These are phyloP conservation scores for Elsinoe fawcettii DNA, from an alignment of 2,329 filamentous ascomycete genomes.

Conservation along the genomic window DNA sequence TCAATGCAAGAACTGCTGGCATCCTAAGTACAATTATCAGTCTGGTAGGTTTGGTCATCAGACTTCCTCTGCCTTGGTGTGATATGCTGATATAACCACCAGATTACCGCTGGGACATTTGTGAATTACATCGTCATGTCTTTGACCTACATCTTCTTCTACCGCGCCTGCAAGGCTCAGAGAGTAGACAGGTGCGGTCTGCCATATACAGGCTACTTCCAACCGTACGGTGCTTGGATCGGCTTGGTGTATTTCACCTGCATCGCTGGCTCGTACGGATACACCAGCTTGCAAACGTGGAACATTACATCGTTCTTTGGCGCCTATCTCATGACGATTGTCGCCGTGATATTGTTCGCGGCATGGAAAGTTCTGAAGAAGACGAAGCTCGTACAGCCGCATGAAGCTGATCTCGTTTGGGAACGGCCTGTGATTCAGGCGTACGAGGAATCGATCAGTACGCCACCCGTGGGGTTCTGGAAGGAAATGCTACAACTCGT, in stretches of 20 bases:
- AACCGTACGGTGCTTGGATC: slow-evolving; percentile 46
- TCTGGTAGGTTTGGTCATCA: slow-evolving; percentile 48
- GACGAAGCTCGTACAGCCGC: slow-evolving; percentile 47
- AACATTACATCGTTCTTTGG: neutral
- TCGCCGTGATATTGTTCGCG: slow-evolving; percentile 47
- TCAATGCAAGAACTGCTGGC: slow-evolving; percentile 25
- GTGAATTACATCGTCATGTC: slow-evolving; percentile 55
- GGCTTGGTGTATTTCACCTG: slow-evolving; percentile 20
- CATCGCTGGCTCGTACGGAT: slow-evolving; percentile 45
- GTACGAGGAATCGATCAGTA: slow-evolving; percentile 46
- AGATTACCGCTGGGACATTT: slow-evolving; percentile 40
- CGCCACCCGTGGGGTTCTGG: neutral
- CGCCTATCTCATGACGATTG: slow-evolving; percentile 50
- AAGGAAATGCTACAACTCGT: neutral
- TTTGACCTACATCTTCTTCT: slow-evolving; percentile 49
- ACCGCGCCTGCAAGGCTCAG: slow-evolving; percentile 43
- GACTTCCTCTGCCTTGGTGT: no score
- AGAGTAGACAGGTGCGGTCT: slow-evolving; percentile 42
- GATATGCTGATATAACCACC: no score
- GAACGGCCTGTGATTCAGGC: slow-evolving; percentile 52
- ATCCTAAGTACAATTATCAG: slow-evolving; percentile 25
- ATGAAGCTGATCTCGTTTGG: slow-evolving; percentile 54
- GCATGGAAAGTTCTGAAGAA: slow-evolving; percentile 58
- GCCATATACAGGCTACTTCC: slow-evolving; percentile 45
- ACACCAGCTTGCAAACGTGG: slow-evolving; percentile 26